Conservation (phyloP, 2,329 filamentous ascomycete genomes). For the Stachybotrys chlorohalonatus region DNA sequence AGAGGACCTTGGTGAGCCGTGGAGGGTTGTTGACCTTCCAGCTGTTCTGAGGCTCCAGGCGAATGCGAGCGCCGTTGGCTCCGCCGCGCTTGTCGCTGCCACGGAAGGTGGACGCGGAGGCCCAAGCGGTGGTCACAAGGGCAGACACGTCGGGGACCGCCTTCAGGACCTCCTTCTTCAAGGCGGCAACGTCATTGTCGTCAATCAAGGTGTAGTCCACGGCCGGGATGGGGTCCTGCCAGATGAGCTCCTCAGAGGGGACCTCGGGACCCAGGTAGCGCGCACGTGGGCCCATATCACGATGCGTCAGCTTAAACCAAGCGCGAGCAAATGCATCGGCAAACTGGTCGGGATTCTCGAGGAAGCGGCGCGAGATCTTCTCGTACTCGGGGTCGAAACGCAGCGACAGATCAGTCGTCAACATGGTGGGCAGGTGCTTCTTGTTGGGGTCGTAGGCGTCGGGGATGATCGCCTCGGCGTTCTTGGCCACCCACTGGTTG, state of each 20-base stretch:
- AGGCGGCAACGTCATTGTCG: slow-evolving; percentile 49
- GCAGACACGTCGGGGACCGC: slow-evolving; percentile 45
- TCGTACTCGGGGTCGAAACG: slow-evolving; percentile 64
- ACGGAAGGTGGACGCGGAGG: slow-evolving; percentile 63
- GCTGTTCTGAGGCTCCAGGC: slow-evolving; percentile 60
- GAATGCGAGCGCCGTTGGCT: slow-evolving; percentile 72
- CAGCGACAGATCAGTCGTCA: slow-evolving; percentile 66
- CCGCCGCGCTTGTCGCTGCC: slow-evolving; percentile 73
- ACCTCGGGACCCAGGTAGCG: slow-evolving; percentile 70
- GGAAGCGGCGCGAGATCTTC: slow-evolving; percentile 65
- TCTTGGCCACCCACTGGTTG: slow-evolving; percentile 69
- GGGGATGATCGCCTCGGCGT: slow-evolving; percentile 56
- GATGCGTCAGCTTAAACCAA: slow-evolving; percentile 79
- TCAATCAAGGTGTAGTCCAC: slow-evolving; percentile 47
- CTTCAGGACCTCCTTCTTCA: slow-evolving; percentile 62
- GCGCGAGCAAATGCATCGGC: slow-evolving; percentile 61
- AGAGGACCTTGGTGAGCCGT: slow-evolving; percentile 53
- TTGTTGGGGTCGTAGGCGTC: slow-evolving; percentile 60
- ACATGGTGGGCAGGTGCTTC: slow-evolving; percentile 68
- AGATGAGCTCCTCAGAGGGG: slow-evolving; percentile 58
- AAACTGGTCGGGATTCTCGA: slow-evolving; percentile 59
- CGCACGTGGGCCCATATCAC: slow-evolving; percentile 63
- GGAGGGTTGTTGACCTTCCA: slow-evolving; percentile 69
- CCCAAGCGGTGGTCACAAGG: slow-evolving; percentile 60
- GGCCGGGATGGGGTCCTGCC: slow-evolving; percentile 65